These are phyloP conservation scores for Amanita subjunquillea DNA, from an alignment of 768 basidiomycete species.

Conservation along the genomic window DNA sequence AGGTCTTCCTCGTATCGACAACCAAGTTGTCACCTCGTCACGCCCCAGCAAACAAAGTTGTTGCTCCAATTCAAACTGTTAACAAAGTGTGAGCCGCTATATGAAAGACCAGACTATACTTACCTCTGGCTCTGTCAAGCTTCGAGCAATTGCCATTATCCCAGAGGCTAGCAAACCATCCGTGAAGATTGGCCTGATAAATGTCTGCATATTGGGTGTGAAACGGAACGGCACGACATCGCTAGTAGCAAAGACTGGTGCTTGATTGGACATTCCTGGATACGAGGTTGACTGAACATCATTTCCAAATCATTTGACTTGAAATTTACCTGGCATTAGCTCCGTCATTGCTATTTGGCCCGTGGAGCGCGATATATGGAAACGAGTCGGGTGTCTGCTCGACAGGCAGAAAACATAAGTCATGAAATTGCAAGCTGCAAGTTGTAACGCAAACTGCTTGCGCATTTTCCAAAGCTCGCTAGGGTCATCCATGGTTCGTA, in stretches of 20 bases:
- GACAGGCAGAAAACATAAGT: constrained; percentile 81
- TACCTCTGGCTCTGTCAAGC: constrained; percentile 88
- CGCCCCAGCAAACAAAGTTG: constrained; percentile 86
- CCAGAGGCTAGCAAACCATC: constrained; percentile 85
- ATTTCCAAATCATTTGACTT: neutral
- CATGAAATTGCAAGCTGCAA: constrained; percentile 86
- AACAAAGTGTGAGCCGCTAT: constrained; percentile 5
- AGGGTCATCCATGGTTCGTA: constrained; percentile 71
- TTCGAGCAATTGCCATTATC: constrained; percentile 85
- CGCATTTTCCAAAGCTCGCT: constrained; percentile 93
- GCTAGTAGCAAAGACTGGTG: constrained; percentile 60
- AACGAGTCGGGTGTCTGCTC: constrained; percentile 73
- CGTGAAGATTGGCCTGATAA: constrained; percentile 79
- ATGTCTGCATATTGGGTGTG: constrained; percentile 92
- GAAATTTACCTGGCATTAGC: constrained; percentile 61
- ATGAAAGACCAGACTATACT: constrained; percentile 9
- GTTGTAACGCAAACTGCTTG: constrained; percentile 89
- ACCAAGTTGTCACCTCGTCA: constrained; percentile 84
- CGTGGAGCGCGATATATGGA: constrained; percentile 82
- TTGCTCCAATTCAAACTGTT: constrained; percentile 84
- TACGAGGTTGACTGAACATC: neutral
- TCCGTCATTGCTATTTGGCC: constrained; percentile 93
- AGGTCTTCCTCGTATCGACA: constrained; percentile 45
- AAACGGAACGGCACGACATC: constrained; percentile 96
- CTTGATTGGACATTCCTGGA: constrained; percentile 30